These are phyloP conservation scores for Paramecium octaurelia DNA, from an alignment of 73 alveolate genomes.

Conservation along the genomic window DNA sequence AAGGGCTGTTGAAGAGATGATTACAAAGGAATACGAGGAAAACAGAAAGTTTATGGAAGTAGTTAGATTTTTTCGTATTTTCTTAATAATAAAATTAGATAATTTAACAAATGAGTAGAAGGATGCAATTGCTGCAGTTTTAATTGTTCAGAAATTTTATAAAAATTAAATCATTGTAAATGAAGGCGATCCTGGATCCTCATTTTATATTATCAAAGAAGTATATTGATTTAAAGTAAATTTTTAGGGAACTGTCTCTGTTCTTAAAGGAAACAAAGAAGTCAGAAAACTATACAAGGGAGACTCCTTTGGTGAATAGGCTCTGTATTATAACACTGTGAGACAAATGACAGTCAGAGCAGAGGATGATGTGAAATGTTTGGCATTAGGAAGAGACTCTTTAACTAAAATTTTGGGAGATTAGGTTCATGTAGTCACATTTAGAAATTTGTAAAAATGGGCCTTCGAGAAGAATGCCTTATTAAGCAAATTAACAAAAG, in stretches of 20 bases:
- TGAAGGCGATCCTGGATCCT: constrained; percentile 58
- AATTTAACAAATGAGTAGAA: constrained; percentile 55
- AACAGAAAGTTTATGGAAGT: neutral
- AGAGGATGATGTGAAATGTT: constrained; percentile 56
- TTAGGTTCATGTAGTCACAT: constrained; percentile 55
- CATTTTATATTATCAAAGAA: constrained; percentile 58
- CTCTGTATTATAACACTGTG: neutral
- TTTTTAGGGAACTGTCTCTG: constrained; percentile 46
- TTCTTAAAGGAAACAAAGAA: constrained; percentile 58
- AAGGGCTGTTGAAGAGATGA: constrained; percentile 65
- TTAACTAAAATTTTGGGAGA: constrained; percentile 63
- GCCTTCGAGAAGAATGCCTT: constrained; percentile 54
- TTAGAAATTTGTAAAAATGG: constrained; percentile 60
- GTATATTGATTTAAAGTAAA: neutral
- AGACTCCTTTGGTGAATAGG: constrained; percentile 61
- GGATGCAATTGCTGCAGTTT: constrained; percentile 61
- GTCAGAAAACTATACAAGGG: constrained; percentile 38
- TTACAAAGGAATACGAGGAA: constrained; percentile 7
- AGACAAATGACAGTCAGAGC: constrained; percentile 61
- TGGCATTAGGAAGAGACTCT: constrained; percentile 66
- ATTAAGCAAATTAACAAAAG: constrained; percentile 40
- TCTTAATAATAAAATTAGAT: constrained; percentile 33
- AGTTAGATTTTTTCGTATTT: constrained; percentile 7
- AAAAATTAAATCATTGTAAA: constrained; percentile 56
- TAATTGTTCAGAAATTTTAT: constrained; percentile 40